Percentiles rank a stretch among this genome's conserved stretches.
Conservation (phyloP, 768 basidiomycete genomes). For the Flagelloscypha sp. region DNA sequence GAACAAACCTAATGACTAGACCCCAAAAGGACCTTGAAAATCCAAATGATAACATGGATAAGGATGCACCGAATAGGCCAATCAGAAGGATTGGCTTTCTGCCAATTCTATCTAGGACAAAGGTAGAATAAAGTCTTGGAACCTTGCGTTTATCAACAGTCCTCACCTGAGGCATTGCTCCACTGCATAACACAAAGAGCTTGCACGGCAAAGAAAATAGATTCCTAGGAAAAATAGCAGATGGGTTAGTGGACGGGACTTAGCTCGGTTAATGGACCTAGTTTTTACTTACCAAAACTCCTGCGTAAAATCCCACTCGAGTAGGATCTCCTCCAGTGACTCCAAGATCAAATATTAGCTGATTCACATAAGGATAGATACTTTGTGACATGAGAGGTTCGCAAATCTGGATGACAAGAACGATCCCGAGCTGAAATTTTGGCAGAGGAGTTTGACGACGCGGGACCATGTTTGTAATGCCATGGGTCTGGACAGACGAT, state of each 20-base stretch:
- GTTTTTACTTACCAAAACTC: constrained; percentile 38
- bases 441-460: constrained; percentile 46
- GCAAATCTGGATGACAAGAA: constrained; percentile 41
- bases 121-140: no score
- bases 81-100: constrained; percentile 54
- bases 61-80: constrained; percentile 41
- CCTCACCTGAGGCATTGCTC: constrained; percentile 55
- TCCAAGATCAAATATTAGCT: constrained; percentile 45
- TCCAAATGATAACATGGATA: constrained; percentile 55
- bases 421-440: constrained; percentile 38
- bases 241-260: constrained; percentile 3
- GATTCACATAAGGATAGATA: constrained; percentile 60
- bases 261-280: no score
- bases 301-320: constrained; percentile 64
- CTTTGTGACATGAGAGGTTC: constrained; percentile 49
- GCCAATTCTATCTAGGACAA: constrained; percentile 50
- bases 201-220: constrained; percentile 52
- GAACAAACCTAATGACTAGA: constrained; percentile 43
- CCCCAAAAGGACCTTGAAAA: constrained; percentile 47
- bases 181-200: constrained; percentile 53
- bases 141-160: no score
- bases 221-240: constrained; percentile 45
- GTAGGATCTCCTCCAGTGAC: constrained; percentile 55
- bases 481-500: no score
- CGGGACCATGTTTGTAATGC: no score